Conservation (phyloP, 352 stramenopile species). For the Globisporangium parvum region DNA sequence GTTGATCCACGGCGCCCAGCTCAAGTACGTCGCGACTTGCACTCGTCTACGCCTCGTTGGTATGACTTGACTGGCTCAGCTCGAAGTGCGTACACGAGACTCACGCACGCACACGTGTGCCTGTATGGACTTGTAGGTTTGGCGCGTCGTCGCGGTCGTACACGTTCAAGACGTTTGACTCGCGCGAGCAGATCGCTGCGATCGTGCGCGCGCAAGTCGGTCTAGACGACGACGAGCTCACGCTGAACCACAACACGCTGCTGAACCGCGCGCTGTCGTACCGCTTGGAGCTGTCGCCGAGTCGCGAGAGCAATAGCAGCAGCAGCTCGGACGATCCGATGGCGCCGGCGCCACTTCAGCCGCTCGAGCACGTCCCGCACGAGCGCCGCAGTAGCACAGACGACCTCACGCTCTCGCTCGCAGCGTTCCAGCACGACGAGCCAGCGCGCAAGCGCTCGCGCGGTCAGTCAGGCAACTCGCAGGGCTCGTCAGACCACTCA, state of each 20-base stretch:
- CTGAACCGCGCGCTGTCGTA: conserved; percentile 77
- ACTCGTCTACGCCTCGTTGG: background rate
- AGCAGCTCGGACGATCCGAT: conserved; percentile 30
- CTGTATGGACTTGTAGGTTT: conserved; percentile 26
- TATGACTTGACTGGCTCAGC: background rate
- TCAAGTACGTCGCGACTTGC: conserved; percentile 26
- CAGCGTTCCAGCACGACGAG: conserved; percentile 15
- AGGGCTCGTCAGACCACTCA: conserved; percentile 47
- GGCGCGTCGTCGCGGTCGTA: conserved; percentile 74
- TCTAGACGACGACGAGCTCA: conserved; percentile 46
- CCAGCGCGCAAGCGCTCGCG: conserved; percentile 40
- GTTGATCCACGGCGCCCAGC: conserved; percentile 45
- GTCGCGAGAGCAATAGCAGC: conserved; percentile 19
- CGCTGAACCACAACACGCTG: conserved; percentile 76
- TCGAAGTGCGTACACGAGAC: no score
- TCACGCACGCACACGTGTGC: background rate
- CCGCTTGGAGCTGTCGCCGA: conserved; percentile 60
- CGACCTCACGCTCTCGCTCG: conserved; percentile 22
- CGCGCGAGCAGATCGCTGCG: conserved; percentile 62
- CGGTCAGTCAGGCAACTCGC: conserved; percentile 45
- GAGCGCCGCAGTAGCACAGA: conserved; percentile 23
- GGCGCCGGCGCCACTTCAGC: conserved; percentile 15
- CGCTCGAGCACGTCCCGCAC: conserved; percentile 11
- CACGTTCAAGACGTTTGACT: conserved; percentile 80
- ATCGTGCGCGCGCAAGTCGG: conserved; percentile 44